Evolutionary conservation across 352 stramenopile species (phyloP), one percentile per base, ranked within the genome.

Genomic region (Globisporangium polare): DNA sequence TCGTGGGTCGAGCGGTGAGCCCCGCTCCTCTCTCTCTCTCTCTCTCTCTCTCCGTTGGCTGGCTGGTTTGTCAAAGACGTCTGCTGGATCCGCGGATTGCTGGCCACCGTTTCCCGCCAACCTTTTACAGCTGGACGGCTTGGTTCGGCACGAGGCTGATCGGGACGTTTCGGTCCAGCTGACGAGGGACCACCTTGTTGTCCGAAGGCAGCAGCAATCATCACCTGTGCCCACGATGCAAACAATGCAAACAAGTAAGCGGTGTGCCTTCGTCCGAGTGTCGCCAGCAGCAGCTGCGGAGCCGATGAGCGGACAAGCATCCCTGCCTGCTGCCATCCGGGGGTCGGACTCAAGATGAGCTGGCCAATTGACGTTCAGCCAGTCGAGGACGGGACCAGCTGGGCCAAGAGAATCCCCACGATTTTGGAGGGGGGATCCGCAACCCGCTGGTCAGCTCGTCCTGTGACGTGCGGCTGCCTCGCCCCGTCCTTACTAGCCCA

Each of bases 331-430:
- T n/a, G n/a, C 27, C 33, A 54, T 54, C 18, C 1, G 33, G 22
- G 33, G 22, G 52, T 45, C 52, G 35, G 31, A 58, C 52, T 35
- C n/a, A 22, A 35, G 24, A 20, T 45, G n/a, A 33, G 39, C 17
- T 45, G 39, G 39, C 17, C 39, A 20, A 8, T 53, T 53, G 50
- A 42, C 9, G 15, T 56, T 56, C 49, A 41, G 7, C 26, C 49
- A 54, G 49, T 54, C 50, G 50, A 56, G 50, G 50, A 56, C 50
- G 50, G 18, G n/a, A 5, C 50, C 29, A 27, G 50, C 50, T 56
- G 9, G 50, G 2, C 12, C 12, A 20, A 45, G 13, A 45, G 20
- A 45, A 45, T 45, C 41, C 41, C 0, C 41, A 24, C 7, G 39
- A 45, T 8, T 45, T 45, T 39, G 29, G 5, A 15, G 39, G 39